phyloP scores from a whole-genome alignment of 2,329 filamentous ascomycete genomes.

The Alternaria angustiovoidea region DNA sequence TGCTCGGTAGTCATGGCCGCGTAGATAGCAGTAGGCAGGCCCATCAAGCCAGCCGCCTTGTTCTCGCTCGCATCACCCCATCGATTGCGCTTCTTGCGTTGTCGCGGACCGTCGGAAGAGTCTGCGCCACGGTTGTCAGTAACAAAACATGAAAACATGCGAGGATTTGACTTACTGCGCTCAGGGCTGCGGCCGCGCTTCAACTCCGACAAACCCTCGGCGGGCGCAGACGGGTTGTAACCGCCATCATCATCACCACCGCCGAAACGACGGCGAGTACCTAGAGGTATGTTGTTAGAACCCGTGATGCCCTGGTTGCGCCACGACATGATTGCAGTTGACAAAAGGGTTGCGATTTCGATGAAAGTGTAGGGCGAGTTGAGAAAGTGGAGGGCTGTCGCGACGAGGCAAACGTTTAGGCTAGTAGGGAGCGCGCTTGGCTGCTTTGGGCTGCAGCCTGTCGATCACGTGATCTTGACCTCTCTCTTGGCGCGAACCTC shows the following conservation, averaged over 20 bases:
- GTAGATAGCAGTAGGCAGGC: conserved; percentile 92
- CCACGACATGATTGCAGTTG: conserved; percentile 65
- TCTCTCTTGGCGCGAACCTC: not conserved
- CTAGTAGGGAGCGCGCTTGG: conserved; percentile 12
- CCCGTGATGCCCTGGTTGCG: conserved; percentile 86
- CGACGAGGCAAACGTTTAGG: conserved; percentile 17
- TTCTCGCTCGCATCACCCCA: conserved; percentile 98
- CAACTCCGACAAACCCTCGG: conserved; percentile 58
- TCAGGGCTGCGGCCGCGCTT: conserved; percentile 96
- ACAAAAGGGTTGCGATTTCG: conserved; percentile 15
- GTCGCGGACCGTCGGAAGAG: conserved; percentile 76
- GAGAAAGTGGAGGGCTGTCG: conserved; percentile 18
- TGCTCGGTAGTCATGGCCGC: conserved; percentile 99
- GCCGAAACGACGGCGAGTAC: conserved; percentile 81
- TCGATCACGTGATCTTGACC: conserved; percentile 1
- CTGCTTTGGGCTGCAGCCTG: conserved; percentile 6
- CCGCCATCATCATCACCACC: conserved; percentile 66
- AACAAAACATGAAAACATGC: not conserved
- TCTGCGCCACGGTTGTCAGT: conserved; percentile 35
- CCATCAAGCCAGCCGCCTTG: conserved; percentile 98
- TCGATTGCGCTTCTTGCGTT: conserved; percentile 97
- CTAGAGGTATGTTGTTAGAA: conserved; percentile 96
- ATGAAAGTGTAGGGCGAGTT: conserved; percentile 11
- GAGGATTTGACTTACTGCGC: conserved; percentile 66
- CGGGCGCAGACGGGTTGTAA: conserved; percentile 56